Evolutionary conservation across 306 rosid genomes (phyloP).

Genomic region (Cucumis cinereus): DNA sequence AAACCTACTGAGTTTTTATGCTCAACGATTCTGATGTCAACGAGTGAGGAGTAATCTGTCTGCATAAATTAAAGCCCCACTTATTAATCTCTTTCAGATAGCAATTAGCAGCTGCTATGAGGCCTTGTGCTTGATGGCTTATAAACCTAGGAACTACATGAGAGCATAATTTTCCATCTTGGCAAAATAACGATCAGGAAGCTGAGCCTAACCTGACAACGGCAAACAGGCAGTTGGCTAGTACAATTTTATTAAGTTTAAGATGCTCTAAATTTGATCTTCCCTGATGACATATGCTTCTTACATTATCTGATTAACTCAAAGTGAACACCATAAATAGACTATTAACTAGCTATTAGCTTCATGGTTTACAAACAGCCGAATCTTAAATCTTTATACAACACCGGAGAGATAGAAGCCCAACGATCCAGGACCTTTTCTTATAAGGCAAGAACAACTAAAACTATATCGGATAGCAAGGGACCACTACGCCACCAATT

Average conservation of each 20-base stretch:
- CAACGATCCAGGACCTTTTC: background rate
- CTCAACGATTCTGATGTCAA: conserved; percentile 33
- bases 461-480: background rate
- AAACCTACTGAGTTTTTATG: conserved; percentile 13
- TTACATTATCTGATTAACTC: background rate
- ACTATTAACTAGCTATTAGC: background rate
- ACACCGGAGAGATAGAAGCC: background rate
- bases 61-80: conserved; percentile 14
- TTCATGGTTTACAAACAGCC: background rate
- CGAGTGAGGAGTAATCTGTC: conserved; percentile 38
- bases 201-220: background rate
- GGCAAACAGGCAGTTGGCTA: background rate
- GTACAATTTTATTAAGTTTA: background rate
- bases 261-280: background rate
- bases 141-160: background rate
- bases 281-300: background rate
- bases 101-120: background rate
- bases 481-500: background rate
- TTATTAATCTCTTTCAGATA: background rate
- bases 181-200: background rate
- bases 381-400: background rate
- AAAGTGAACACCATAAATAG: background rate
- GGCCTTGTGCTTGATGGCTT: background rate
- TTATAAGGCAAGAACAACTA: background rate
- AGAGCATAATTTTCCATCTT: background rate